Evolutionary conservation across 164 flowering plant genomes (phyloP).

Genomic region (Tetracentron sinense): DNA sequence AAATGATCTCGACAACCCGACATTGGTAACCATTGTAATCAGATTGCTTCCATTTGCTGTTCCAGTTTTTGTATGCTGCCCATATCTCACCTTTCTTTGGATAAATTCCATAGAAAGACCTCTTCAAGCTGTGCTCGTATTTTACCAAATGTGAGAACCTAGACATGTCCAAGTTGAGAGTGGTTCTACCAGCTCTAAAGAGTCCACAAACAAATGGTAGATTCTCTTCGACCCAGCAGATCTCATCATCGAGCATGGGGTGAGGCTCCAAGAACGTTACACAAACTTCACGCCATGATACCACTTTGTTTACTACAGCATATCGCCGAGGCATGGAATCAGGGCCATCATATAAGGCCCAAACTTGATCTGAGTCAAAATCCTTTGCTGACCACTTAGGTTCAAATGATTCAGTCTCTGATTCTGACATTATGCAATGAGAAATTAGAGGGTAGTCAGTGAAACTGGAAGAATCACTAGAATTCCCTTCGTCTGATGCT

Average conservation of each 20-base stretch:
- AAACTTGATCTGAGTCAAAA: slow-evolving; percentile 25
- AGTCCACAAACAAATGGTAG: slow-evolving; percentile 27
- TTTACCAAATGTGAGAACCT: slow-evolving; percentile 25
- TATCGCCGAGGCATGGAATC: slow-evolving; percentile 34
- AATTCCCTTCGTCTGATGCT: not conserved
- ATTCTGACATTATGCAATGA: not conserved
- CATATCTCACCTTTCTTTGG: slow-evolving; percentile 44
- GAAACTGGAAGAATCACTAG: not conserved
- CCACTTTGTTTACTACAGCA: slow-evolving; percentile 17
- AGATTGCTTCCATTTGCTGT: slow-evolving; percentile 22
- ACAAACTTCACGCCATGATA: slow-evolving; percentile 17
- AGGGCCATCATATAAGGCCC: slow-evolving; percentile 28
- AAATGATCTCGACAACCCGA: slow-evolving; percentile 24
- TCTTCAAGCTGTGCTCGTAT: slow-evolving; percentile 3
- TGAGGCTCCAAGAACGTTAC: slow-evolving; percentile 31
- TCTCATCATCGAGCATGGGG: slow-evolving; percentile 15
- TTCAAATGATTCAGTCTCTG: not conserved
- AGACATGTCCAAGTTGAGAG: slow-evolving; percentile 16
- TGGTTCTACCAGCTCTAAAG: slow-evolving; percentile 13
- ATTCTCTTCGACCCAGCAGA: slow-evolving; percentile 17
- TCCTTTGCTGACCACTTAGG: slow-evolving; percentile 16
- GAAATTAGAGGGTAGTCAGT: not conserved
- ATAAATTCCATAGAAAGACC: slow-evolving; percentile 20
- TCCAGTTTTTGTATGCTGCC: slow-evolving; percentile 38
- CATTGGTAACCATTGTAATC: slow-evolving; percentile 18